Conservation (phyloP, 345 rosid genomes). For the Eucalyptus tenuipes region DNA sequence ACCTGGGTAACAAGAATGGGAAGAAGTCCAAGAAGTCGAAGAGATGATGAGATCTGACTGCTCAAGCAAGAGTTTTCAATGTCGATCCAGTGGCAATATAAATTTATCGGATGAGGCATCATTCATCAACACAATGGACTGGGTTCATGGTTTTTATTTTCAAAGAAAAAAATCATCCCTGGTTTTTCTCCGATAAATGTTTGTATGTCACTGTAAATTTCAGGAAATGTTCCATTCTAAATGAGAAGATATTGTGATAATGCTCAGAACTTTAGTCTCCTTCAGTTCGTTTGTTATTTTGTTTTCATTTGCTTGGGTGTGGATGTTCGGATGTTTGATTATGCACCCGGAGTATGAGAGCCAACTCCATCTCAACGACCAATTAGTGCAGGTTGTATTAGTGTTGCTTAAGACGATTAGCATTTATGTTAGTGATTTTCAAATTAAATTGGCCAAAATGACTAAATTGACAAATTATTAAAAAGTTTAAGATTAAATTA, state of each 20-base stretch:
- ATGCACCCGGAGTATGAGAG: not conserved
- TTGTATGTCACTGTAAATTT: not conserved
- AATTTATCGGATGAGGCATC: not conserved
- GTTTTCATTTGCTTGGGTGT: not conserved
- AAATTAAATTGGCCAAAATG: too few species aligned
- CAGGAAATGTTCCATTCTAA: not conserved
- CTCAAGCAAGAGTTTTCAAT: not conserved
- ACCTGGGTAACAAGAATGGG: conserved; percentile 29
- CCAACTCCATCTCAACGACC: not conserved
- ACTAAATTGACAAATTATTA: too few species aligned
- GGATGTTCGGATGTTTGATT: not conserved
- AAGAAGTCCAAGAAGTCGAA: conserved; percentile 28
- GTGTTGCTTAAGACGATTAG: too few species aligned
- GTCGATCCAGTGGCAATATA: not conserved
- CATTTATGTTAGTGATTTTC: too few species aligned
- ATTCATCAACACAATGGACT: not conserved
- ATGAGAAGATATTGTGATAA: not conserved
- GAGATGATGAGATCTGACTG: not conserved
- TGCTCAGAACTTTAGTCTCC: not conserved
- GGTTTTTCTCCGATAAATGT: not conserved
- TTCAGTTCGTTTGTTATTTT: not conserved
- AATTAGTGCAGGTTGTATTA: too few species aligned
- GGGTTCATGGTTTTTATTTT: not conserved
- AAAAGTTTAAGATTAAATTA: too few species aligned
- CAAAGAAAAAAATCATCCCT: not conserved